Conservation (phyloP, 805 yeast species). For the Naumovozyma dairenensis region DNA sequence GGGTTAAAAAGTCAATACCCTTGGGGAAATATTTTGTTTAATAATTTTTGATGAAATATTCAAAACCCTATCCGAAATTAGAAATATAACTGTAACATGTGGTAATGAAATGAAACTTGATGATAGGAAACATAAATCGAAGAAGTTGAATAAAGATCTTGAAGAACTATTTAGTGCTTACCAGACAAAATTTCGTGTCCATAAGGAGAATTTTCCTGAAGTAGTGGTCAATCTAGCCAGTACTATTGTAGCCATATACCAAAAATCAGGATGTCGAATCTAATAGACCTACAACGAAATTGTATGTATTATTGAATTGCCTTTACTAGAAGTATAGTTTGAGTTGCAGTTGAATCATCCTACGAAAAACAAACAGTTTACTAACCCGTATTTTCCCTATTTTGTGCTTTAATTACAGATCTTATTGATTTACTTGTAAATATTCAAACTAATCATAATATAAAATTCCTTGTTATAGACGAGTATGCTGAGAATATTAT, state of each 20-base stretch:
- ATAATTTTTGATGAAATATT: too few species aligned
- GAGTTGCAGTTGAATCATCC: too few species aligned
- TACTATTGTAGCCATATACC: neutral
- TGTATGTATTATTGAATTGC: constrained; percentile 7
- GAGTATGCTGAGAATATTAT: constrained; percentile 41
- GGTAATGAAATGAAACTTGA: too few species aligned
- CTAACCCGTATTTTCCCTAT: neutral
- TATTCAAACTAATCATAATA: constrained; percentile 36
- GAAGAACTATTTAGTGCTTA: too few species aligned
- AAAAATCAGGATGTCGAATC: constrained; percentile 27
- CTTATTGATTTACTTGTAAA: constrained; percentile 31
- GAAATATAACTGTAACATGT: too few species aligned
- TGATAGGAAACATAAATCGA: too few species aligned
- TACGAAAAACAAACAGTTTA: neutral
- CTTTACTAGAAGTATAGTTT: too few species aligned
- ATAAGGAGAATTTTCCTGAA: constrained; percentile 1
- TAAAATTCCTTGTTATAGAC: constrained; percentile 49
- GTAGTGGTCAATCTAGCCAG: constrained; percentile 1
- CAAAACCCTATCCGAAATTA: too few species aligned
- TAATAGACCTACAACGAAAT: constrained; percentile 31
- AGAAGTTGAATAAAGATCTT: too few species aligned
- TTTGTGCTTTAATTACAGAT: constrained; percentile 1
- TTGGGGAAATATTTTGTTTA: too few species aligned
- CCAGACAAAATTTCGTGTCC: too few species aligned
- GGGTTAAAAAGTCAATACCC: too few species aligned